Evolutionary conservation across 2,329 filamentous ascomycete species (phyloP).

Genomic region (Pseudocercospora fuligena): DNA sequence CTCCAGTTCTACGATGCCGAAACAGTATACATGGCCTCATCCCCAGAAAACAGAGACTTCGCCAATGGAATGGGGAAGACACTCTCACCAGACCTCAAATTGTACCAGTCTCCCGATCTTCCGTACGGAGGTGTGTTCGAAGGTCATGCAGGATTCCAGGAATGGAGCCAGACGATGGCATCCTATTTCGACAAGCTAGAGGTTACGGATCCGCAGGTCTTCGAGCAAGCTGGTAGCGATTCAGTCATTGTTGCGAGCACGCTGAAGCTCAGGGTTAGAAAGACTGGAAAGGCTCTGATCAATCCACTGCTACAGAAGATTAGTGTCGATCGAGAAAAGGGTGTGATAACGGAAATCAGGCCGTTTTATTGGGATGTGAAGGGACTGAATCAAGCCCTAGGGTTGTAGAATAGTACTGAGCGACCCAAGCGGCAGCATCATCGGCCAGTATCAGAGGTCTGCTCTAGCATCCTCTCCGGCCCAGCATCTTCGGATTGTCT

Average conservation of each 20-base stretch:
- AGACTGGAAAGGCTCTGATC: slow-evolving; percentile 39
- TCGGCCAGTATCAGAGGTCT: slow-evolving; percentile 47
- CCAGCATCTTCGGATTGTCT: slow-evolving; percentile 65
- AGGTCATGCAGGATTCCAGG: slow-evolving; percentile 41
- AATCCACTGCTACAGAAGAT: slow-evolving; percentile 41
- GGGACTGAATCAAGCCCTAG: slow-evolving; percentile 27
- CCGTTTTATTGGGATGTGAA: slow-evolving; percentile 47
- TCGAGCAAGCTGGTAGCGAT: slow-evolving; percentile 37
- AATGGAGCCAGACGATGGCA: slow-evolving; percentile 42
- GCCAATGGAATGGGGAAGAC: slow-evolving; percentile 35
- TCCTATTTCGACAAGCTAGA: slow-evolving; percentile 36
- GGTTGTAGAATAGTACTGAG: not conserved
- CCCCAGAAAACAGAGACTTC: slow-evolving; percentile 41
- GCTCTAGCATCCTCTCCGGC: slow-evolving; percentile 62
- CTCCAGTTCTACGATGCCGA: slow-evolving; percentile 44
- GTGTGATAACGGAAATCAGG: slow-evolving; percentile 39
- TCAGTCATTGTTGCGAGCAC: slow-evolving; percentile 38
- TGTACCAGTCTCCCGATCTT: slow-evolving; percentile 43
- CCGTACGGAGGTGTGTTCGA: slow-evolving; percentile 42
- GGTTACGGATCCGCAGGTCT: slow-evolving; percentile 41
- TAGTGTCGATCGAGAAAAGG: slow-evolving; percentile 42
- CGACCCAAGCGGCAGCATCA: not conserved
- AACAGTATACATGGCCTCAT: slow-evolving; percentile 41
- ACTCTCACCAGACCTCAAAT: slow-evolving; percentile 34
- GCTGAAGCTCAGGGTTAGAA: slow-evolving; percentile 39